Base-by-base conservation (phyloP, 345 rosid genomes). In the Sapria himalayana region DNA sequence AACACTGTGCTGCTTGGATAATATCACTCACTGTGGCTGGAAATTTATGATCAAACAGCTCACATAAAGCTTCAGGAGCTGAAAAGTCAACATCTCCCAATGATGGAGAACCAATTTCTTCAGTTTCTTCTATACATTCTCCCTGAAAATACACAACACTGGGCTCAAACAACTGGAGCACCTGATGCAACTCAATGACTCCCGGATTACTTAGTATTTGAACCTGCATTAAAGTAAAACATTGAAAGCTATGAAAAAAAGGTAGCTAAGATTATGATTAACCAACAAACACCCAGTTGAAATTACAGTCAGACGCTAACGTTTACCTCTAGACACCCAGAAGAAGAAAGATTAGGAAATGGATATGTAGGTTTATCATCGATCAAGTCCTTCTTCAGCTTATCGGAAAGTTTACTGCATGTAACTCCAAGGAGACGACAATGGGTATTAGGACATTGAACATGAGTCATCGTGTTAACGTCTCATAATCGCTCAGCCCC, bases 391-490 rank as follows among this genome's bases (percentile, higher is more conserved):
- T 44, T 61, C 63, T 62, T 72, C 58, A 52, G 74, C 60, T 61
- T 67, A 63, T 65, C 70, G 50, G 33, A 18, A 49, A 41, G 54
- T 47, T 66, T 69, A 14, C 84, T 70, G 53, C 67, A 71, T 24
- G 63, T 50, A 59, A 77, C 81, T 24, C 92, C 92, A 51, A 91
- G 72, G 37, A 84, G 73, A 63, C 70, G 65, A 62, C 95, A 91
- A 62, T 69, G 79, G 66, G 69, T 76, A 63, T 93, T 76, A 65
- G 84, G 67, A 60, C 86, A 75, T 79, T 77, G 93, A 51, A 73
- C 77, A 71, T 71, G 81, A 77, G 73, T 76, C 95, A 89, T 89
- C 85, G 68, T 84, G 60, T n/a, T n/a, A n/a, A n/a, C n/a, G n/a
- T n/a, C n/a, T n/a, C n/a, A n/a, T n/a, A n/a, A n/a, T n/a, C n/a